phyloP scores from a whole-genome alignment of 306 rosid genomes.

The Trifolium dubium region DNA sequence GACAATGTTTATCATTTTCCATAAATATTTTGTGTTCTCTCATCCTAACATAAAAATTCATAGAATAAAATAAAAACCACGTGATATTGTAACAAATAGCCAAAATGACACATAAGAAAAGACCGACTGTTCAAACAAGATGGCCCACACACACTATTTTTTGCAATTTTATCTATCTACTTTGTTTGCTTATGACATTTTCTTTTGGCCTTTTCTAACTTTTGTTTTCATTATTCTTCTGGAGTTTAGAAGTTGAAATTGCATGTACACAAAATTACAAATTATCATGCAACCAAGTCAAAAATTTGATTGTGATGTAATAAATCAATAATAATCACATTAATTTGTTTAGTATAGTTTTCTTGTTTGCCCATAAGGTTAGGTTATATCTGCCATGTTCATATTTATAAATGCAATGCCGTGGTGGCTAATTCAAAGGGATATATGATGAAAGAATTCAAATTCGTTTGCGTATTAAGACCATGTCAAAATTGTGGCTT shows the following conservation, averaged over 20 bases:
- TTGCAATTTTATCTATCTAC: not conserved
- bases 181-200: slow-evolving; percentile 24
- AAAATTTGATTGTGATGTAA: not conserved
- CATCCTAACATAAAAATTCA: no score
- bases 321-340: not conserved
- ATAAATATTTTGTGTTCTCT: no score
- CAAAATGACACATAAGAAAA: not conserved
- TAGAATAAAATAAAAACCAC: no score
- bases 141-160: slow-evolving; percentile 1
- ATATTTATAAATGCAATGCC: slow-evolving; percentile 27
- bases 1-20: no score
- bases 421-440: slow-evolving; percentile 38
- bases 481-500: slow-evolving; percentile 29
- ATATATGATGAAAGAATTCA: slow-evolving; percentile 1
- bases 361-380: not conserved
- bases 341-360: not conserved
- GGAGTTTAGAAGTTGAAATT: not conserved
- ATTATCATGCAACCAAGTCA: slow-evolving; percentile 3
- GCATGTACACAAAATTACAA: not conserved
- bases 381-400: not conserved
- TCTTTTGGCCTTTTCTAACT: not conserved
- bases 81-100: not conserved
- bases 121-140: slow-evolving; percentile 3
- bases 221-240: slow-evolving; percentile 1
- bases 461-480: slow-evolving; percentile 25